These are phyloP conservation scores for Pseudocercospora cruenta DNA, from an alignment of 2,329 filamentous ascomycete genomes.

Conservation along the genomic window DNA sequence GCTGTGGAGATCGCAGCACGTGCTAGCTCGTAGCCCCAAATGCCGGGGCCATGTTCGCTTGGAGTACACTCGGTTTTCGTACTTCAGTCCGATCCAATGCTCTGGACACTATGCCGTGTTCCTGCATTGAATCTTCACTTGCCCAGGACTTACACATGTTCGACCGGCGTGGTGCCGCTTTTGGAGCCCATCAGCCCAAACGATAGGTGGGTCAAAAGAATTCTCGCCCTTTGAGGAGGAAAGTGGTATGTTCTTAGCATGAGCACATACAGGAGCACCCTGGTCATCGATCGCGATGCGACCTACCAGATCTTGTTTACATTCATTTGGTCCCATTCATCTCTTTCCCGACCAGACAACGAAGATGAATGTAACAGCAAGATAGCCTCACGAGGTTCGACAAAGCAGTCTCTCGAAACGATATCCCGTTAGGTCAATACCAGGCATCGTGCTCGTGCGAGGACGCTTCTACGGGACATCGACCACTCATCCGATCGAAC, in stretches of 20 bases:
- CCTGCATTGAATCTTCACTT: background rate
- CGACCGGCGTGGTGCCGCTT: constrained; percentile 11
- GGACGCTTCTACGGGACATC: background rate
- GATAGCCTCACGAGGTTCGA: background rate
- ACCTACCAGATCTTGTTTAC: background rate
- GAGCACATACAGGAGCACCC: constrained; percentile 7
- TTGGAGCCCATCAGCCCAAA: constrained; percentile 7
- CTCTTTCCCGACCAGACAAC: background rate
- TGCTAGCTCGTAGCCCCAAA: constrained; percentile 4
- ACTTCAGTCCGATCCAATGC: constrained; percentile 12
- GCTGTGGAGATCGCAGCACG: constrained; percentile 6
- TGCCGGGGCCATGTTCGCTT: constrained; percentile 14
- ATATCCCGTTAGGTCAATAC: background rate
- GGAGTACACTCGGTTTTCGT: constrained; percentile 16
- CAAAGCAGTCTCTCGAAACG: background rate
- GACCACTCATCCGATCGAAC: background rate
- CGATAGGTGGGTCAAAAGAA: constrained; percentile 7
- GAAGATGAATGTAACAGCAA: background rate
- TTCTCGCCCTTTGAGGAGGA: background rate
- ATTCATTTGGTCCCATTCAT: background rate
- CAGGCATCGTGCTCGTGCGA: background rate
- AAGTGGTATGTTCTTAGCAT: constrained; percentile 3
- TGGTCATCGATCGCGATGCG: background rate
- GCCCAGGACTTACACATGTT: background rate
- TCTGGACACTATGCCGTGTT: background rate